A percentile compares a stretch with the other conserved stretches of the same genome.
Evolutionary conservation across 2,329 filamentous ascomycete genomes (phyloP).

Genomic region (Reticulascus tulasneorum): DNA sequence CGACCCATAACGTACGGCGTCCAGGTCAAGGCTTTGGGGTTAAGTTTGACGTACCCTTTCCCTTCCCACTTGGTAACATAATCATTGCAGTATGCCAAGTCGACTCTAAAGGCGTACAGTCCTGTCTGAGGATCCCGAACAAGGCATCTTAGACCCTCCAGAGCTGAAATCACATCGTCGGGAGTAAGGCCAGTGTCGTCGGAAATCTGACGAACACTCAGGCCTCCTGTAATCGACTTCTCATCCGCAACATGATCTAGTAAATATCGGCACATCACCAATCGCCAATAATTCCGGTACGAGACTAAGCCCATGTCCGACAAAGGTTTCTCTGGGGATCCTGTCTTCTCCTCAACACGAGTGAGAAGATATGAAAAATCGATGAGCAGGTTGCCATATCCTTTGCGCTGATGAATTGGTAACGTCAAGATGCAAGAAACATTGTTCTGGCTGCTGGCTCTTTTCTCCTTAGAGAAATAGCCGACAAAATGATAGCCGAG

Average conservation of each 20-base stretch:
- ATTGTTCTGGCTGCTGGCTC: slow-evolving; percentile 91
- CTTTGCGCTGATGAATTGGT: slow-evolving; percentile 94
- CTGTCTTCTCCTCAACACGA: slow-evolving; percentile 86
- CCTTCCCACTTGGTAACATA: slow-evolving; percentile 87
- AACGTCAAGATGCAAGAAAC: slow-evolving; percentile 96
- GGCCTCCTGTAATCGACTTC: slow-evolving; percentile 30
- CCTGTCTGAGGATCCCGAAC: slow-evolving; percentile 86
- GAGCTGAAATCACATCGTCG: slow-evolving; percentile 90
- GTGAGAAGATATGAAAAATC: slow-evolving; percentile 98
- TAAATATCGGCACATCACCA: slow-evolving; percentile 82
- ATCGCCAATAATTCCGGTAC: slow-evolving; percentile 95
- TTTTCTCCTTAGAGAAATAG: slow-evolving; percentile 99
- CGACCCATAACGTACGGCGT: slow-evolving; percentile 96
- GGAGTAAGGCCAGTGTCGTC: slow-evolving; percentile 91
- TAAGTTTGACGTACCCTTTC: slow-evolving; percentile 83
- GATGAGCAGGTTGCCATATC: slow-evolving; percentile 93
- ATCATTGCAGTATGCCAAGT: slow-evolving; percentile 78
- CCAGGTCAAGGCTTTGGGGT: slow-evolving; percentile 80
- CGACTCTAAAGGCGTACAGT: slow-evolving; percentile 83
- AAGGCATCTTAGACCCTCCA: slow-evolving; percentile 85
- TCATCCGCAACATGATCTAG: slow-evolving; percentile 48
- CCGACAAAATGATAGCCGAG: slow-evolving; percentile 93
- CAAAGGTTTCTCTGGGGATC: slow-evolving; percentile 93
- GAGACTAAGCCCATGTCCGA: slow-evolving; percentile 98
- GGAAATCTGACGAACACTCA: slow-evolving; percentile 68